Conservation (phyloP, 1,284 basidiomycete genomes). For the Leccinum huronense region DNA sequence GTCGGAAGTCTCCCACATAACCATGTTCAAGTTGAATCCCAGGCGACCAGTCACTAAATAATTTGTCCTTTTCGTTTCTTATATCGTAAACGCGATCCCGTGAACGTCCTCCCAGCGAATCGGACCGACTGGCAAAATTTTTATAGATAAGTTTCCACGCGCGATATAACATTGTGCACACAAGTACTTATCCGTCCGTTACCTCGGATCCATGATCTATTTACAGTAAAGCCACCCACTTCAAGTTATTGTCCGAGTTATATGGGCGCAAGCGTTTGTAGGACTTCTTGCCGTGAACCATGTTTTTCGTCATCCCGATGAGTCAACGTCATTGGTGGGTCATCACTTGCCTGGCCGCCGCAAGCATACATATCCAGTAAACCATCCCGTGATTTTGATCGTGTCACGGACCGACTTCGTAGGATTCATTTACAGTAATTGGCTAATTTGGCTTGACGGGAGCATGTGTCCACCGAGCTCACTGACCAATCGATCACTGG, state of each 20-base stretch:
- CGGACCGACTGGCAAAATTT: background rate
- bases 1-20: background rate
- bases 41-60: background rate
- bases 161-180: background rate
- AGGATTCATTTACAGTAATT: background rate
- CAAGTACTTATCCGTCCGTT: background rate
- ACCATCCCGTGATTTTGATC: background rate
- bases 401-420: background rate
- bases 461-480: background rate
- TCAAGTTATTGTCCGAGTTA: background rate
- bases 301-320: background rate
- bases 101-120: background rate
- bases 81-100: background rate
- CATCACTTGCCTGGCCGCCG: background rate
- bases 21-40: background rate
- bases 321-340: background rate
- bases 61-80: background rate
- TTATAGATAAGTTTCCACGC: background rate
- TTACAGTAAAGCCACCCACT: background rate
- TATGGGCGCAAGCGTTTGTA: background rate
- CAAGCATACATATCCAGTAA: background rate
- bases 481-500: background rate
- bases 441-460: background rate
- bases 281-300: background rate
- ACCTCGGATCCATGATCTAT: background rate